phyloP scores from a whole-genome alignment of 768 basidiomycete species.

The Gymnopilus junonius region DNA sequence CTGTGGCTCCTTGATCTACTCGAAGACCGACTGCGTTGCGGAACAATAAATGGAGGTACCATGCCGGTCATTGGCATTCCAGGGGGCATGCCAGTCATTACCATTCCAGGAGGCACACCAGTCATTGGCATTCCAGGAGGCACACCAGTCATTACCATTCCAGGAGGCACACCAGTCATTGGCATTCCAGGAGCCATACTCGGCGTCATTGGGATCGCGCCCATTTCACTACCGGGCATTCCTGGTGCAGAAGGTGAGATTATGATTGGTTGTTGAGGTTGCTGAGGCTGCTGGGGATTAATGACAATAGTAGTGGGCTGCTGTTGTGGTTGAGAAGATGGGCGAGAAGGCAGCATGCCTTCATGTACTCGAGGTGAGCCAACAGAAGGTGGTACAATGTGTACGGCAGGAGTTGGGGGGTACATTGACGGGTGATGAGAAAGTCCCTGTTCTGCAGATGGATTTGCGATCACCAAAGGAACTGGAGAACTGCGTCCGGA shows the following conservation, averaged over 20 bases:
- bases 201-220: conserved; percentile 5
- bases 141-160: conserved; percentile 19
- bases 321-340: conserved; percentile 20
- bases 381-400: conserved; percentile 23
- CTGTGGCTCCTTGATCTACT: conserved; percentile 19
- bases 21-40: conserved; percentile 16
- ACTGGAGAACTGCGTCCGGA: conserved; percentile 10
- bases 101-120: conserved; percentile 13
- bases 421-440: conserved; percentile 9
- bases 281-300: conserved; percentile 24
- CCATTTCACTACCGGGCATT: conserved; percentile 5
- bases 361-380: conserved; percentile 11
- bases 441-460: conserved; percentile 9
- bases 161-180: conserved; percentile 12
- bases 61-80: not conserved
- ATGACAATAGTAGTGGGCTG: conserved; percentile 34
- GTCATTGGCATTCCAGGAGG: conserved; percentile 14
- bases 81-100: conserved; percentile 17
- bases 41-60: conserved; percentile 20
- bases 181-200: not conserved
- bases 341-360: not conserved
- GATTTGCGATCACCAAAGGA: conserved; percentile 22
- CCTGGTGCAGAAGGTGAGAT: conserved; percentile 16
- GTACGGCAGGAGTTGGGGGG: conserved; percentile 14
- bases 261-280: conserved; percentile 26